Conservation (phyloP, 2,329 filamentous ascomycete species). For the Penicillium sp. region DNA sequence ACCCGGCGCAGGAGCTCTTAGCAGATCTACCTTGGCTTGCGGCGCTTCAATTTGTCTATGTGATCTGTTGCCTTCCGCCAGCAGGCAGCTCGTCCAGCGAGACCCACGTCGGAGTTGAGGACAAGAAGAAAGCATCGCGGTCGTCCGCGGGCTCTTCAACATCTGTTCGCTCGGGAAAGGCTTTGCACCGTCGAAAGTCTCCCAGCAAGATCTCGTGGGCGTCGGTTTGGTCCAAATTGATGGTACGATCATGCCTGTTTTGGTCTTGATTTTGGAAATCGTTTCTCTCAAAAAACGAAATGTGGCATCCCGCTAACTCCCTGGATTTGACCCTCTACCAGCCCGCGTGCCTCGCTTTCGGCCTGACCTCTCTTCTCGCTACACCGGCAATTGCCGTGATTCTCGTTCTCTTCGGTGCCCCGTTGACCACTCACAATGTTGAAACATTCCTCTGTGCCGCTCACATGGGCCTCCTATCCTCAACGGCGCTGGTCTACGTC, state of each 20-base stretch:
- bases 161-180: constrained; percentile 15
- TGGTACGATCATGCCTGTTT: constrained; percentile 16
- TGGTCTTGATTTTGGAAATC: not conserved
- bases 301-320: not conserved
- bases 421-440: constrained; percentile 69
- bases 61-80: constrained; percentile 54
- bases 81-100: constrained; percentile 34
- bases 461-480: constrained; percentile 72
- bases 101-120: constrained; percentile 7
- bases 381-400: constrained; percentile 54
- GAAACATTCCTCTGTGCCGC: constrained; percentile 76
- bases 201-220: constrained; percentile 13
- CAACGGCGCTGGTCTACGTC: constrained; percentile 77
- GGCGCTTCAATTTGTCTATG: constrained; percentile 57
- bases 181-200: constrained; percentile 19
- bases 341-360: constrained; percentile 65
- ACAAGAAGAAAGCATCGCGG: constrained; percentile 15
- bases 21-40: constrained; percentile 57
- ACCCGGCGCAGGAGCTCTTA: constrained; percentile 61
- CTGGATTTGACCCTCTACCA: constrained; percentile 32
- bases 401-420: constrained; percentile 85
- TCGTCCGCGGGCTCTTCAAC: constrained; percentile 5
- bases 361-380: constrained; percentile 46
- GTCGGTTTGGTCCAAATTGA: constrained; percentile 20
- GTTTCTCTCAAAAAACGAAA: no score